Evolutionary conservation across 441 rosid genomes (phyloP), one percentile per base, ranked within the genome.

Genomic region (Gossypium schwendimanii): DNA sequence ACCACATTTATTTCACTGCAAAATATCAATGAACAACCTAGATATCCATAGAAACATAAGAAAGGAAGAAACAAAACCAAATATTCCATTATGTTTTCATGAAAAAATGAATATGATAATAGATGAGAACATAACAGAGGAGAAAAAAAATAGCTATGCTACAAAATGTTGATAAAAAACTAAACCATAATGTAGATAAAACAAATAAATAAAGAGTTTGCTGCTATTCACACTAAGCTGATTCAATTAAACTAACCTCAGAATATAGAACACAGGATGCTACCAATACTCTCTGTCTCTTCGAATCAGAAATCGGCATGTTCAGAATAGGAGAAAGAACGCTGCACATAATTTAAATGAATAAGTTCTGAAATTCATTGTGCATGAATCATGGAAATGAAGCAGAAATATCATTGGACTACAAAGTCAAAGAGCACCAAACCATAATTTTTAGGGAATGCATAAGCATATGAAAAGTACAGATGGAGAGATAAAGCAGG

Each of bases 221-320:
- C 31, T 49, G 67, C 45, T 61, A 53, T 23, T 28, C 26, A 61
- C 39, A 72, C 60, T 53, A 73, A 74, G 39, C 70, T 49, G 75
- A 63, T 69, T 63, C 79, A 74, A 28, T 64, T 44, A 76, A 83
- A 87, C 97, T 78, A 81, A 96, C 99, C 99, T 96, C 99, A 50
- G 98, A 92, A 83, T 86, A 94, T n/a, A 96, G 93, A 84, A 96
- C 93, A 80, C 99, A 96, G 62, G 97, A 89, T 45, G 98, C 96
- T 75, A 94, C 99, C 87, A 96, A 81, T 76, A 96, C 99, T 84
- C 98, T 84, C 78, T 93, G 99, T 81, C 98, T 85, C 87, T 92
- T 96, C 73, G 99, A 96, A 79, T 96, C 98, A 21, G 98, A 87
- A 81, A 92, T 86, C 59, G 98, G 97, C 98, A 96, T 94, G 86